Conservation (phyloP, 1,284 basidiomycete species). For the Rhodotorula sp. region DNA sequence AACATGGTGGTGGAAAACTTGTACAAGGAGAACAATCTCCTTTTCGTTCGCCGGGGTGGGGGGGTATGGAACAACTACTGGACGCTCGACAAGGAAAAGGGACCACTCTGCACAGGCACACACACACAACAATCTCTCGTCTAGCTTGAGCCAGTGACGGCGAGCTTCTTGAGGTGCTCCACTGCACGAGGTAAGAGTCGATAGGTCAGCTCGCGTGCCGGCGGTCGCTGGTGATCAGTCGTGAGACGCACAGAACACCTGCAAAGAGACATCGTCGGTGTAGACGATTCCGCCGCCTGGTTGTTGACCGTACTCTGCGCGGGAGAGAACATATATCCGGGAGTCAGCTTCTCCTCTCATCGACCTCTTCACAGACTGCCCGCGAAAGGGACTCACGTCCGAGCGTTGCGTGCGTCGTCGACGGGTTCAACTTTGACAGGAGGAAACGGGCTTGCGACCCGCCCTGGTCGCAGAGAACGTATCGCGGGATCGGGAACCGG, state of each 20-base stretch:
- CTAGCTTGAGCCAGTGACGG: slow-evolving; percentile 12
- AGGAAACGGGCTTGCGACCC: slow-evolving; percentile 97
- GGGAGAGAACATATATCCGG: not conserved
- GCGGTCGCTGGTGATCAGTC: too few species aligned
- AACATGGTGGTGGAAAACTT: too few species aligned
- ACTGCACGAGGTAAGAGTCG: not conserved
- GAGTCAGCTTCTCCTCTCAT: not conserved
- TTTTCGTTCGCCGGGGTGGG: not conserved
- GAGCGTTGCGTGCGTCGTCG: slow-evolving; percentile 88
- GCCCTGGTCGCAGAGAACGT: slow-evolving; percentile 97
- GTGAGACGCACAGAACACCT: slow-evolving; percentile 73
- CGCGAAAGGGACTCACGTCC: slow-evolving; percentile 36
- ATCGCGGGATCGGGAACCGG: slow-evolving; percentile 94
- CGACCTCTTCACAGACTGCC: not conserved
- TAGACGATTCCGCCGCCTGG: slow-evolving; percentile 84
- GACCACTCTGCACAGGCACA: too few species aligned
- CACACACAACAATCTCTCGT: too few species aligned
- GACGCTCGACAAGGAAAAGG: not conserved
- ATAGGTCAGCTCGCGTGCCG: too few species aligned
- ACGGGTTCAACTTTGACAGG: slow-evolving; percentile 93
- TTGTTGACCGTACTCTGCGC: slow-evolving; percentile 39
- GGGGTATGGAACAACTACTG: slow-evolving; percentile 1
- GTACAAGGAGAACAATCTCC: too few species aligned
- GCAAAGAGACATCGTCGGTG: slow-evolving; percentile 96
- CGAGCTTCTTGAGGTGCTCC: slow-evolving; percentile 13